Evolutionary conservation across 2,329 filamentous ascomycete genomes (phyloP), one percentile per base, ranked within the genome.

Genomic region (Alternaria gaisen): DNA sequence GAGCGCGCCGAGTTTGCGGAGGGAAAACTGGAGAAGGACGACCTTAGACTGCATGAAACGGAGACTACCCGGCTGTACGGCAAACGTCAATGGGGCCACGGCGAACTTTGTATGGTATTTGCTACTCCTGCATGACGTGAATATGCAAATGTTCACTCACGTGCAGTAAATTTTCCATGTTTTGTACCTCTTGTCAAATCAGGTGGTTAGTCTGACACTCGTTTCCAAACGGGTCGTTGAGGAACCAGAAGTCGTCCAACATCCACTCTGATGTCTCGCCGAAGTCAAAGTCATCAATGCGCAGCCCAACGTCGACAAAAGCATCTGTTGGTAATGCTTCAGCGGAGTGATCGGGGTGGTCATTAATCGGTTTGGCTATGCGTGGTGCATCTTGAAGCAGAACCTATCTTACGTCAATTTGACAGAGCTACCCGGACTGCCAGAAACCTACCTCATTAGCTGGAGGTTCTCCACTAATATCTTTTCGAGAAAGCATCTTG

Each of bases 181-280:
- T 36, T 16, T 5, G 32, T 3, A 36, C 14, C 0, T 6, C 6
- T 14, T 36, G 5, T 36, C 32, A 36, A 6, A 36, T 14, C 32
- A 14, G 8, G 5, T 16, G 12, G 32, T 22, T 20, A 1, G 6
- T 30, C 11, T 51, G 16, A 32, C 4, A 6, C 3, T 36, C 40
- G 8, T 10, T 22, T 10, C 22, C 36, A 36, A 43, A 28, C 4
- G 36, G 36, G 26, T 60, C 66, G 40, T 67, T 64, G 30, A 67
- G 58, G 42, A 68, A 64, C 64, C 61, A 66, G 22, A 68, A 67
- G 40, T 71, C 64, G 28, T 71, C 64, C n/a, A 72, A 32, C 62
- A 65, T 64, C 51, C 64, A 72, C 20, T 59, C 64, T 5, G 58
- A 60, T 16, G 53, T 56, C 14, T 53, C 54, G 10, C 28, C 52